Base-by-base conservation (phyloP, 2,329 filamentous ascomycete species). In the Juglanconis juglandina region DNA sequence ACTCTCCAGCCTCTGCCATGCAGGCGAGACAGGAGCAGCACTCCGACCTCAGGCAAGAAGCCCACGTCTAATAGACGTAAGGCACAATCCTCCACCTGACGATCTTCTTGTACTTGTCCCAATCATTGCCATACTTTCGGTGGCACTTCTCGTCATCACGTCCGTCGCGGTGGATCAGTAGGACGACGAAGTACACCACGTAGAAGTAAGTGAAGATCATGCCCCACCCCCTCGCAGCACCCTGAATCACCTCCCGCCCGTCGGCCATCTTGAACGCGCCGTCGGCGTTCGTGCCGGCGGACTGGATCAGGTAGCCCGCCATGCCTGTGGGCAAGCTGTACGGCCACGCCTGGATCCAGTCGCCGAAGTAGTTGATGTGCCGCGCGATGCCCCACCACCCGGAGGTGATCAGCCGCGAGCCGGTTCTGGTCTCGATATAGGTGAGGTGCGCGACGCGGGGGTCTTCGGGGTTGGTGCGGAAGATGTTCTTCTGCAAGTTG, bases 151-250 rank as follows among this genome's bases (percentile, higher is more conserved):
- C 90, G 67, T 97, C 93, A 67, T 98, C 94, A 56, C 94, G 84
- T 61, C 86, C 79, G 72, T 96, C 92, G 24, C 94, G 89, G 72
- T 97, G 94, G 57, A 97, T 79, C 10, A 98, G 81, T 64, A 98
- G 77, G 11, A 96, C 77, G 3, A 87, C 92, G 77, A 98, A 97
- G 79, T 97, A 98, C 7, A 96, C 69, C 67, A 97, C 82, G 77
- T 96, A 98, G 72, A 97, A 97, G 79, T 97, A 98, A 0, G 93
- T 96, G 66, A 97, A 85, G 50, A 93, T 78, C 76, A 93, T 92
- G 51, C 89, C 92, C 85, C 90, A 96, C 30, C 92, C 93, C 67
- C 83, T 85, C 37, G 90, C 88, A 33, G 87, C 86, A 41, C 88
- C 90, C 58, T 87, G 87, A 13, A 92, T 80, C 2, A 92, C 82